Evolutionary conservation across 1,139 yeast species (phyloP), one percentile per base, ranked within the genome.

Genomic region (Nakaseomyces delphensis): DNA sequence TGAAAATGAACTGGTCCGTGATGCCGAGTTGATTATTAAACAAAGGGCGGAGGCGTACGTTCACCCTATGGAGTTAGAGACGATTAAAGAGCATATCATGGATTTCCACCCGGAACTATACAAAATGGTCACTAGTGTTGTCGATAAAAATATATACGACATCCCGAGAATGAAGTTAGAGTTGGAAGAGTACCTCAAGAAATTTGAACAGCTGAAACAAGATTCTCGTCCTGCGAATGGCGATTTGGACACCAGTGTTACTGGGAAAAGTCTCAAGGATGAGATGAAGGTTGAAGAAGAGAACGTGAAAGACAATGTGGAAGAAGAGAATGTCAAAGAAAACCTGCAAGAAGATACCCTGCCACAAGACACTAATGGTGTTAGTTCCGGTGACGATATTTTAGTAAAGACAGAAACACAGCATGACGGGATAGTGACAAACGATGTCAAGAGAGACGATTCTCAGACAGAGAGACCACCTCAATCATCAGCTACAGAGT

Each of bases 1-100:
- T 2, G 98, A 91, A 51, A 69, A 72, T 48, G 97, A 87, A 56
- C 68, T 87, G 25, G 57, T 80, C 1, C 69, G 69, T 35, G 97
- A 89, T 60, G 69, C 87, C 0, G 74, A 70, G 36, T 56, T 67
- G 18, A 82, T 85, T 33, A 49, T 75, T 15, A 70, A 68, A 8
- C 82, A 81, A 47, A 70, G 75, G 29, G 67, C 47, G 25, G 41
- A 42, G 6, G 35, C 52, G 13, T 38, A 49, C 11, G 38, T 42
- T 9, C 47, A 55, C 23, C 50, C 67, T 11, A 55, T 47, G 10
- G 58, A 46, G 8, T 38, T 56, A 3, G 24, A 16, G 8, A 57
- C 50, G 39, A 42, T 55, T 43, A 54, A 45, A 33, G 51, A 51
- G 9, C 48, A 48, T 23, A 44, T 57, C 7, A 39, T 51, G 42